phyloP scores from a whole-genome alignment of 2,329 filamentous ascomycete species.

The Pseudocercospora cruenta region DNA sequence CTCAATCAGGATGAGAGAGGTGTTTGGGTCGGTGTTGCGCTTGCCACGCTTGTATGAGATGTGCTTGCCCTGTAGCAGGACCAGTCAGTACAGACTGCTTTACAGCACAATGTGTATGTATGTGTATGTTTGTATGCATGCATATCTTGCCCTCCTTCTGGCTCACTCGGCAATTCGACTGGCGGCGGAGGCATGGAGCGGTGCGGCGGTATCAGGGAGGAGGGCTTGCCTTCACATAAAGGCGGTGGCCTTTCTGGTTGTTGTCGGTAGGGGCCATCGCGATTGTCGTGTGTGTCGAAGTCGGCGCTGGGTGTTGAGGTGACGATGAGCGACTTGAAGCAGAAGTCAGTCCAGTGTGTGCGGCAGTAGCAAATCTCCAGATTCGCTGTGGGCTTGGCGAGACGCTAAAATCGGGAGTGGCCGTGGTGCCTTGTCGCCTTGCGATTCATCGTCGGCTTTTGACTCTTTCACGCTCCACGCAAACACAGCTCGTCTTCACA shows the following conservation, averaged over 20 bases:
- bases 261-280: constrained; percentile 32
- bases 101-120: constrained; percentile 8
- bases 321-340: constrained; percentile 8
- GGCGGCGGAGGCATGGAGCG: constrained; percentile 6
- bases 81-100: constrained; percentile 13
- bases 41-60: constrained; percentile 96
- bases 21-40: constrained; percentile 82
- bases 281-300: constrained; percentile 21
- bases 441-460: not conserved
- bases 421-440: constrained; percentile 6
- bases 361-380: not conserved
- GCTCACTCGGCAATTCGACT: constrained; percentile 6
- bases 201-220: constrained; percentile 1
- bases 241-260: constrained; percentile 35
- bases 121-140: constrained; percentile 1
- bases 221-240: constrained; percentile 38
- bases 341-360: not conserved
- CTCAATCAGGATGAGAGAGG: constrained; percentile 94
- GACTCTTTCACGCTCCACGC: not conserved
- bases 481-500: not conserved
- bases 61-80: constrained; percentile 76
- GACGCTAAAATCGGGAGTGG: not conserved
- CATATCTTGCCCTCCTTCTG: constrained; percentile 12
- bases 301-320: constrained; percentile 20
- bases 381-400: not conserved